These are phyloP conservation scores for Sporobolomyces phaffii DNA, from an alignment of 768 basidiomycete genomes.

Conservation along the genomic window DNA sequence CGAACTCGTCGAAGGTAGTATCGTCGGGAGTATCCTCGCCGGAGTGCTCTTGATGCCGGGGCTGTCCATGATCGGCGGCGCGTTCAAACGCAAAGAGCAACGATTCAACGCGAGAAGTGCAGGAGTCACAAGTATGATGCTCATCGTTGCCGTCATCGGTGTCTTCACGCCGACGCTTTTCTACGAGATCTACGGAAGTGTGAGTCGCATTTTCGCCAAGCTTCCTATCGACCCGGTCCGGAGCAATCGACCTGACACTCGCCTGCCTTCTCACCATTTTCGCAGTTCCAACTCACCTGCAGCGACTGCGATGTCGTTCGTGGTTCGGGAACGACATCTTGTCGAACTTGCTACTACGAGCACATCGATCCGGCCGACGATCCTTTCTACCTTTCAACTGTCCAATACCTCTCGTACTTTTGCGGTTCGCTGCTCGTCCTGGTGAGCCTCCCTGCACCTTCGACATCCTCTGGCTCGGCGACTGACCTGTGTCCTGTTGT, in stretches of 20 bases:
- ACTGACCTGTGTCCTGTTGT: conserved; percentile 11
- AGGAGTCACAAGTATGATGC: conserved; percentile 96
- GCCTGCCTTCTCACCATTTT: too few relatives aligned
- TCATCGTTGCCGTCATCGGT: conserved; percentile 99
- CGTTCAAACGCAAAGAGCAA: conserved; percentile 83
- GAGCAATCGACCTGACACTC: too few relatives aligned
- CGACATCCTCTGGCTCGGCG: background rate
- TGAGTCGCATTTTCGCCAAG: conserved; percentile 50
- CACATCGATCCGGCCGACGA: conserved; percentile 88
- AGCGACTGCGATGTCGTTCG: conserved; percentile 61
- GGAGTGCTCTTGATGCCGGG: conserved; percentile 97
- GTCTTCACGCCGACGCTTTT: conserved; percentile 90
- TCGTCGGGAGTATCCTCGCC: conserved; percentile 88
- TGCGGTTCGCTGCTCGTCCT: conserved; percentile 85
- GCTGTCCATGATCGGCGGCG: conserved; percentile 86
- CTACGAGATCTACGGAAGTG: conserved; percentile 96
- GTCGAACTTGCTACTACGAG: conserved; percentile 87
- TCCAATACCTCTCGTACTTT: conserved; percentile 91
- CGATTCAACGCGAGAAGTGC: conserved; percentile 99
- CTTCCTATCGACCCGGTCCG: background rate
- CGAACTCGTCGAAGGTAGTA: conserved; percentile 89
- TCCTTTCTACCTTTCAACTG: conserved; percentile 92
- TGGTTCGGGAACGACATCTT: conserved; percentile 45
- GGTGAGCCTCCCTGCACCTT: conserved; percentile 53
- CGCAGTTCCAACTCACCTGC: conserved; percentile 79